Evolutionary conservation across 2,329 filamentous ascomycete genomes (phyloP).

Genomic region (Grosmannia huntii): DNA sequence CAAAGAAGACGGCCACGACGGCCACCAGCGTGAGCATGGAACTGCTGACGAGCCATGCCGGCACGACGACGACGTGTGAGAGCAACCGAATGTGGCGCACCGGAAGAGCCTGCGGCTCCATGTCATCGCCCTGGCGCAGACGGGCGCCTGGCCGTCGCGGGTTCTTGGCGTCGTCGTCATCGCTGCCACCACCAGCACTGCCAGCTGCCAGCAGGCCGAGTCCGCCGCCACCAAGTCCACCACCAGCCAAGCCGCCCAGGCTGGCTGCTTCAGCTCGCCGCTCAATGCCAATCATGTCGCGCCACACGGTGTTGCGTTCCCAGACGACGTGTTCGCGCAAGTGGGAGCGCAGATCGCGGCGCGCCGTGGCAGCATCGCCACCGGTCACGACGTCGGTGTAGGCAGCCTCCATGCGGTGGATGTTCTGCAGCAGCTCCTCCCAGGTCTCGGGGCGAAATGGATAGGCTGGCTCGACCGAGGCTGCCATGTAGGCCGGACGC

Average conservation of each 20-base stretch:
- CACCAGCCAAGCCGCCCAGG: constrained; percentile 41
- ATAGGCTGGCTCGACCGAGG: constrained; percentile 63
- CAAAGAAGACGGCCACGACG: constrained; percentile 60
- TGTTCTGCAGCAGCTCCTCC: constrained; percentile 55
- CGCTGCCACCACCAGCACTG: background rate
- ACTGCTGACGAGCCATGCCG: constrained; percentile 70
- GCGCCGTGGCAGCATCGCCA: constrained; percentile 64
- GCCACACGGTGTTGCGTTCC: constrained; percentile 98
- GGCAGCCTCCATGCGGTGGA: constrained; percentile 60
- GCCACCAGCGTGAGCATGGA: constrained; percentile 65
- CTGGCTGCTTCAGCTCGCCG: constrained; percentile 89
- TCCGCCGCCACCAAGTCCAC: background rate
- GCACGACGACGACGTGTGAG: constrained; percentile 42
- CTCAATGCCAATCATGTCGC: constrained; percentile 97
- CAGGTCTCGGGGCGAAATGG: constrained; percentile 68
- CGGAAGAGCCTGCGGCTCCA: constrained; percentile 27
- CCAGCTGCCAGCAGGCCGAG: constrained; percentile 9
- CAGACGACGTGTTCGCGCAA: constrained; percentile 94
- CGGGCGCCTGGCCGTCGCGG: constrained; percentile 37
- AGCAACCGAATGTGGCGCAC: constrained; percentile 45
- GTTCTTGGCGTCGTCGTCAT: constrained; percentile 25
- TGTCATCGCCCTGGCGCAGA: constrained; percentile 72
- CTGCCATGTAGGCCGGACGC: constrained; percentile 62
- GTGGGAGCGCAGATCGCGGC: constrained; percentile 77
- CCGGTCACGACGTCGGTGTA: constrained; percentile 76